These are phyloP conservation scores for Clarireedia monteithiana DNA, from an alignment of 2,329 filamentous ascomycete species.

Conservation along the genomic window DNA sequence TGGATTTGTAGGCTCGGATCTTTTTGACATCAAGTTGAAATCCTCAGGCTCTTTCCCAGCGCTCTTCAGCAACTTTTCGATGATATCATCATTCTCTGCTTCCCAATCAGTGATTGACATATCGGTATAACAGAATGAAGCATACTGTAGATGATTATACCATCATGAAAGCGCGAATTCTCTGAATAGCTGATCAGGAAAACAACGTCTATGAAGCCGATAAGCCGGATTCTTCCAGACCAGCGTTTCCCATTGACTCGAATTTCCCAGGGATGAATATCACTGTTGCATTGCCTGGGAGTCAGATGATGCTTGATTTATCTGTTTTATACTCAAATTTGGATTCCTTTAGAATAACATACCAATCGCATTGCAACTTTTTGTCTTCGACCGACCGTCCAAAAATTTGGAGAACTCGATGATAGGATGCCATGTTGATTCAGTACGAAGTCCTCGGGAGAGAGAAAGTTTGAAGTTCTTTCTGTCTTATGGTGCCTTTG, in stretches of 20 bases:
- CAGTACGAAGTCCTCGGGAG: neutral
- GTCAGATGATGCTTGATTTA: neutral
- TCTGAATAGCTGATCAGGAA: conserved; percentile 31
- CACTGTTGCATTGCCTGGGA: conserved; percentile 15
- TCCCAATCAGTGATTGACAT: neutral
- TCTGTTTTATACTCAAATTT: neutral
- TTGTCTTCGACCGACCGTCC: conserved; percentile 28
- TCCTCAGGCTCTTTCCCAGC: neutral
- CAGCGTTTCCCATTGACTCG: conserved; percentile 27
- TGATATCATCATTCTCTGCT: conserved; percentile 12
- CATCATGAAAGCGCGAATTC: conserved; percentile 27
- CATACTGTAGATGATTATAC: conserved; percentile 17
- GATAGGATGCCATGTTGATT: conserved; percentile 29
- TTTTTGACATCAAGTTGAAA: neutral
- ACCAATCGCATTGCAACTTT: conserved; percentile 29
- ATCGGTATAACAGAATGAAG: neutral
- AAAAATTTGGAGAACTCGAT: conserved; percentile 28
- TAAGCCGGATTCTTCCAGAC: conserved; percentile 29
- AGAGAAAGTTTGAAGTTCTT: neutral
- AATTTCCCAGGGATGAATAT: conserved; percentile 32
- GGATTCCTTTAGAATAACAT: neutral
- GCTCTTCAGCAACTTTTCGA: conserved; percentile 4
- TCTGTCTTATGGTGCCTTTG: too few species aligned
- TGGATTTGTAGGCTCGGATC: neutral
- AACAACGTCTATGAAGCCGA: conserved; percentile 31